Evolutionary conservation across 495 filamentous ascomycete species (phyloP), one percentile per base, ranked within the genome.

Genomic region (Aspergillus kassunensis): DNA sequence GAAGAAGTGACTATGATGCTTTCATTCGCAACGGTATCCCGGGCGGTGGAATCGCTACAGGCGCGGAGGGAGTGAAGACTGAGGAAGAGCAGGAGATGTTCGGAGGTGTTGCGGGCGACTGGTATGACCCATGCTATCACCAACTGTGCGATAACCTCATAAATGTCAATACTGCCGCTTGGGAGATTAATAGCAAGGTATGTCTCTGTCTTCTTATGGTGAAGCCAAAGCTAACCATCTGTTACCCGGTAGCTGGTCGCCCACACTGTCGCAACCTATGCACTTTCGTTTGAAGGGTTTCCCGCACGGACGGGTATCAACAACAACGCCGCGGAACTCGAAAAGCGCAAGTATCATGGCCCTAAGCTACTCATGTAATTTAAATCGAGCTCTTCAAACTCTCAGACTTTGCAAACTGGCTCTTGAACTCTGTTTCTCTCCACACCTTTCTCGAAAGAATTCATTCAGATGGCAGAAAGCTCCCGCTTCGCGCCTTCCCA

Each of bases 31-130:
- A 67, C 12, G 81, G 82, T 44, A 80, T 88, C 29, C 77, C 85
- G 2, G 71, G 70, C 15, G 84, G 84, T 36, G 86, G 85, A n/a
- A 70, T 86, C 16, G 84, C 83, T 60, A 84, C 84, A 4, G 85
- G 84, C 15, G 84, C 86, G 13, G 86, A 88, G 61, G 77, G 66
- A 2, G 54, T 79, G 57, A 89, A 88, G 73, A 88, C 83, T 3
- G 67, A 66, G 27, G 74, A 69, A 45, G 75, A 87, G 61, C 79
- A 66, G 10, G 54, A 47, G 15, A 56, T 76, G 53, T 85, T 82
- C 44, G 85, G 85, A 50, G 85, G 85, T 43, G 42, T 69, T 31
- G 82, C 77, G n/a, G 85, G 85, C 36, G 70, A 77, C 13, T 67
- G 71, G 39, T 79, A 74, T 52, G 85, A 88, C 62, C 56, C 66